Evolutionary conservation across 257 asterid species (phyloP).

Genomic region (Henckelia pumila): DNA sequence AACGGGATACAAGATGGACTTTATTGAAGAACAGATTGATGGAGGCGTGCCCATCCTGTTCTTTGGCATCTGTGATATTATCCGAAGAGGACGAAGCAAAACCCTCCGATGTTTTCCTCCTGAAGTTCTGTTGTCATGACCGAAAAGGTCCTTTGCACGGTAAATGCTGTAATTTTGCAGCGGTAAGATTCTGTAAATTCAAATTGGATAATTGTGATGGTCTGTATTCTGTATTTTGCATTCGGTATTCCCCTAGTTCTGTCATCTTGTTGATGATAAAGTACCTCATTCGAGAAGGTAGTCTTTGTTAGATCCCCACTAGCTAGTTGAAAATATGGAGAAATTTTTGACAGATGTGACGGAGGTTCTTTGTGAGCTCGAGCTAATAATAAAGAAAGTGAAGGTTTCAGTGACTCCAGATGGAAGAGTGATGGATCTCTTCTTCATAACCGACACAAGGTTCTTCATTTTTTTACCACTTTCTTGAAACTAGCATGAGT

Average conservation of each 20-base stretch:
- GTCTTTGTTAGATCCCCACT: background rate
- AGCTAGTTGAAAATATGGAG: background rate
- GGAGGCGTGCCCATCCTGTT: constrained; percentile 71
- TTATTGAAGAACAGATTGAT: constrained; percentile 59
- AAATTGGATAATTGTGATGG: background rate
- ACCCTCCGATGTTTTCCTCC: constrained; percentile 50
- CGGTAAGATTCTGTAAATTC: background rate
- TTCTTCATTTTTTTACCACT: constrained; percentile 22
- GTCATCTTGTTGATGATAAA: background rate
- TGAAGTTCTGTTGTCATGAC: constrained; percentile 70
- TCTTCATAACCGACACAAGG: constrained; percentile 68
- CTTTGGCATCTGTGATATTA: constrained; percentile 53
- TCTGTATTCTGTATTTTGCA: background rate
- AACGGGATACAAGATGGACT: constrained; percentile 51
- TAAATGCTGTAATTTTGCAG: constrained; percentile 29
- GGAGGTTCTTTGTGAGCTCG: constrained; percentile 63
- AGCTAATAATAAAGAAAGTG: constrained; percentile 65
- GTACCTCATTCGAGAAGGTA: background rate
- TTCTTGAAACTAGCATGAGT: background rate
- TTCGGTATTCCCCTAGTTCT: background rate
- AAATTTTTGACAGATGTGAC: constrained; percentile 52
- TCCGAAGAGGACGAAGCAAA: constrained; percentile 62
- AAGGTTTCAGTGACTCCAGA: constrained; percentile 68
- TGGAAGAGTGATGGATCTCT: constrained; percentile 74
- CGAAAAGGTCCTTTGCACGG: constrained; percentile 71